Evolutionary conservation across 192 early-diverging fungal species (phyloP), one percentile per base, ranked within the genome.

Genomic region (Blastocladiella britannica): DNA sequence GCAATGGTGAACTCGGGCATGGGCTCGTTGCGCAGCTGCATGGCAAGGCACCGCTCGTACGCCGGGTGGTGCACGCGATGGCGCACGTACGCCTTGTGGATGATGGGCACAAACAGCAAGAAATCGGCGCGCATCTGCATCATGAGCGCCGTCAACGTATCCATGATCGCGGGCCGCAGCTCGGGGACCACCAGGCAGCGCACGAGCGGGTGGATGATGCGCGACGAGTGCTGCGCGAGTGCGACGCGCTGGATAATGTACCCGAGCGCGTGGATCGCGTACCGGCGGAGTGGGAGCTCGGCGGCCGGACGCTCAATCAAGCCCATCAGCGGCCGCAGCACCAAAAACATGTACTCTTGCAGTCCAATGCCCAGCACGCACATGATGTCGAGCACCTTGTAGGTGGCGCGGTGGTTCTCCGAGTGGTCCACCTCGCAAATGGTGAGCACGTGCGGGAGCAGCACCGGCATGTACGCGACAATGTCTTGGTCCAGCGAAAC

Each of bases 341-440:
- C 80, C 22, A 96, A 70, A 65, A 89, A 84, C 68, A 96, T 73
- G 60, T 93, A 94, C 58, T 87, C 89, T 59, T 96, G 91, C 47
- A 93, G 76, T 58, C 88, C 90, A 3, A 82, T 70, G 2, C 87
- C 87, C 70, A 95, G 84, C 5, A 82, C 79, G 7, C 79, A 69
- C 56, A 95, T 73, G 3, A 84, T 87, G 52, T 88, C 78, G 12
- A 95, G 59, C 0, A 85, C 81, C 55, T 79, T 78, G 22, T 76
- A 73, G 0, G 83, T 79, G 0, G 77, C 66, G 6, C 74, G 66
- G n/a, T 81, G 75, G 18, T 70, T 60, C 22, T 89, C 86, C 0
- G 79, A 80, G 0, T 72, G 68, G 60, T 96, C 89, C 3, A 66
- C 63, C 31, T 91, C 88, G 59, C 92, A 83, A 31, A 89, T 85